phyloP scores from a whole-genome alignment of 75 land plant species.

The Adiantum capillusveneris region DNA sequence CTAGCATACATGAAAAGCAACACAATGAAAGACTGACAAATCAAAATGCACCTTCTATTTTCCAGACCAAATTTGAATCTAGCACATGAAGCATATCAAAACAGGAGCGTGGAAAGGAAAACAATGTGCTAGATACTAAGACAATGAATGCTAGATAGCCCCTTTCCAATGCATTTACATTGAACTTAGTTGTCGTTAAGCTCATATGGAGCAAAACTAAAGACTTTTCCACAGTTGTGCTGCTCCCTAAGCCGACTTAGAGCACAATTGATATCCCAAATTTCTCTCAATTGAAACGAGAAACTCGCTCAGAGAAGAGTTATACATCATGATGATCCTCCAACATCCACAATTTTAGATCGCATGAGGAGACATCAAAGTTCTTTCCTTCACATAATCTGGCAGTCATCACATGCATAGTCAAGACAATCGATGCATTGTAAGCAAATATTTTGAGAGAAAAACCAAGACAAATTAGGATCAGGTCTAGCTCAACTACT shows the following conservation, averaged over 20 bases:
- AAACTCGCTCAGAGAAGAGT: not conserved
- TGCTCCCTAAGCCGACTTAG: constrained; percentile 9
- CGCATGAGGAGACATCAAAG: too few species aligned
- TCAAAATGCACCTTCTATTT: constrained; percentile 2
- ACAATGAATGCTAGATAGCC: constrained; percentile 27
- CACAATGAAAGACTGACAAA: too few species aligned
- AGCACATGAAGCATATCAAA: constrained; percentile 23
- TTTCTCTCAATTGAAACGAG: constrained; percentile 1
- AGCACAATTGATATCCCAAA: constrained; percentile 26
- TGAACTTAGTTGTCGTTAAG: constrained; percentile 16
- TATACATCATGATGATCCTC: too few species aligned
- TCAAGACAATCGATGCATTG: too few species aligned
- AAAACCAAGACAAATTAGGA: too few species aligned
- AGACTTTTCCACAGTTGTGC: constrained; percentile 2
- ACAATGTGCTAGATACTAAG: constrained; percentile 8
- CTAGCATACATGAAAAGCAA: too few species aligned
- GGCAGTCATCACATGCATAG: too few species aligned
- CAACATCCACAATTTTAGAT: too few species aligned
- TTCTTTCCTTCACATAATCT: too few species aligned
- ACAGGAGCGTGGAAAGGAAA: constrained; percentile 17
- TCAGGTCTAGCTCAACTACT: too few species aligned
- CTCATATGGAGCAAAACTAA: constrained; percentile 20
- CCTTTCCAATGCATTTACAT: constrained; percentile 21
- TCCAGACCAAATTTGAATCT: constrained; percentile 6
- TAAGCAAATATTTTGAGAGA: too few species aligned